Evolutionary conservation across 2,329 filamentous ascomycete genomes (phyloP), one percentile per base, ranked within the genome.

Genomic region (Cladophialophora exuberans): DNA sequence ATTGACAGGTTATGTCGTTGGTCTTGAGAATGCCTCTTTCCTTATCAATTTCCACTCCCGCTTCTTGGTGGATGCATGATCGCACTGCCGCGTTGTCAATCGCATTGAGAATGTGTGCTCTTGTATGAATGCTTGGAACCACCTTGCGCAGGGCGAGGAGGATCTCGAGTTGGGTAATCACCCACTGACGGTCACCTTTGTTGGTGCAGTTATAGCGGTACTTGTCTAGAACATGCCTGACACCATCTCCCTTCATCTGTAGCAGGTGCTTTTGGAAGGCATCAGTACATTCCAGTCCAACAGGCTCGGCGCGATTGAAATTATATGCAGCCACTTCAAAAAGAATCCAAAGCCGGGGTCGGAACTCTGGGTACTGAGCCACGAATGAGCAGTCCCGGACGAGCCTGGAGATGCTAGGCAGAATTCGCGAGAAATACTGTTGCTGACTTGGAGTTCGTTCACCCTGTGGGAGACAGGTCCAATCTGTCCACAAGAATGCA

Each of bases 401-500:
- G 4, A 47, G 7, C n/a, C 22, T 33, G 6, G 43, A 17, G 15
- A 47, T 47, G 15, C 25, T 33, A 10, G n/a, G 11, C 2, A 33
- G 43, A 3, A 22, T 4, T 26, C 13, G 31, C 28, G 17, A 22
- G n/a, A 39, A 49, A 13, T 47, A 47, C n/a, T 18, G 9, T 18
- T 31, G 5, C 18, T 47, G 13, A 7, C 17, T 13, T n/a, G 4
- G n/a, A 15, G 13, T 35, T 3, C 43, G 43, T 22, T 15, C 10
- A 10, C 28, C 5, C 43, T 47, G 43, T 15, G 43, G 43, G 6
- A 47, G 20, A 22, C 43, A 47, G 13, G 43, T 31, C 25, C 25
- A 47, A 28, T 47, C 43, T 2, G 35, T 6, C 43, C 43, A 47
- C 26, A 47, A 7, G 28, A 33, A 47, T 9, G 43, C 31, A 35